Evolutionary conservation across 768 basidiomycete genomes (phyloP).

Genomic region (Lactifluus hygrophoroides): DNA sequence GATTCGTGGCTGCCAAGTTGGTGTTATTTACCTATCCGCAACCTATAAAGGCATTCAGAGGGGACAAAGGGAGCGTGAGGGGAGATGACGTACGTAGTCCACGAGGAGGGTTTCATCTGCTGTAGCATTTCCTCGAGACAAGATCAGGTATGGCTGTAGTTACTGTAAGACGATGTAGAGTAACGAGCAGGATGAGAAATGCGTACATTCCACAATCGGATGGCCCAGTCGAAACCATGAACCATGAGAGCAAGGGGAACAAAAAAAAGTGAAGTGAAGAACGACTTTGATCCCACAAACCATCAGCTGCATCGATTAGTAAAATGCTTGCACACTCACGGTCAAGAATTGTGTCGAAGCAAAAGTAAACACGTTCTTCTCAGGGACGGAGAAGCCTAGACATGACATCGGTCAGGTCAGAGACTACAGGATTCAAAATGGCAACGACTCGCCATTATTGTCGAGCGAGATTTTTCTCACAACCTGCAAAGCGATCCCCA

Average conservation of each 20-base stretch:
- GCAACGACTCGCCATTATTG: constrained; percentile 1
- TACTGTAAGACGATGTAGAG: constrained; percentile 4
- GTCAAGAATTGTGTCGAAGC: constrained; percentile 39
- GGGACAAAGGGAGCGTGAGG: no score
- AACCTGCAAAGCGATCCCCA: constrained; percentile 15
- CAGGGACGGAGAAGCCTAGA: constrained; percentile 47
- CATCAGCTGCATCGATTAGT: neutral
- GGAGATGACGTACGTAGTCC: constrained; percentile 45
- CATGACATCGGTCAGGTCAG: neutral
- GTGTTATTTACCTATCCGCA: constrained; percentile 4
- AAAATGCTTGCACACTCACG: constrained; percentile 27
- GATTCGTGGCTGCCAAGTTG: no score
- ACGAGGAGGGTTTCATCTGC: constrained; percentile 56
- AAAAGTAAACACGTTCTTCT: constrained; percentile 40
- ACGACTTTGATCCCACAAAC: constrained; percentile 34
- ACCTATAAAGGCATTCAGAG: neutral
- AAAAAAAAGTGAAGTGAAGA: constrained; percentile 47
- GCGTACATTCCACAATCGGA: constrained; percentile 52
- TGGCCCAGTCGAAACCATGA: constrained; percentile 43
- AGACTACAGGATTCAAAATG: neutral
- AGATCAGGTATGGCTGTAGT: constrained; percentile 50
- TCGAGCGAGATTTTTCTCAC: neutral
- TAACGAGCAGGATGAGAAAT: neutral
- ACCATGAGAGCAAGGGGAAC: constrained; percentile 44
- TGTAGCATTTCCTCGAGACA: constrained; percentile 42